Percentiles rank a stretch among this genome's conserved stretches.
phyloP scores from a whole-genome alignment of 2,329 filamentous ascomycete species.

The Ceratocystis variospora region DNA sequence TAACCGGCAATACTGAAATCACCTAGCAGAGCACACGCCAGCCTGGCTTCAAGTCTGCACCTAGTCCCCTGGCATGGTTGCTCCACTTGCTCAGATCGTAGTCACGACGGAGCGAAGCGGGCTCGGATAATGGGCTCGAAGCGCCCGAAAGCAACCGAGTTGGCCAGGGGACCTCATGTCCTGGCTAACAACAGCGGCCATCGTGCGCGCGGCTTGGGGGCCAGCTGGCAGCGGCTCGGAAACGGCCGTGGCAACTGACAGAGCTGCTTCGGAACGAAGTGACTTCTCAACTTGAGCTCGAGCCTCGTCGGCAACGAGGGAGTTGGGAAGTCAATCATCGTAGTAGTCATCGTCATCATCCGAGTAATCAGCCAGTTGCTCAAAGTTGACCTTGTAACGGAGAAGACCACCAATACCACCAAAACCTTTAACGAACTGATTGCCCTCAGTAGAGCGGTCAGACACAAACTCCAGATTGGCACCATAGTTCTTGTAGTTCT shows the following conservation, averaged over 20 bases:
- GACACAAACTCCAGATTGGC: slow-evolving; percentile 93
- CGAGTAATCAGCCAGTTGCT: slow-evolving; percentile 83
- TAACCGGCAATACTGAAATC: background rate
- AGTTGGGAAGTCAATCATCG: slow-evolving; percentile 78
- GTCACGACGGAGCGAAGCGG: slow-evolving; percentile 56
- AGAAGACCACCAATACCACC: slow-evolving; percentile 95
- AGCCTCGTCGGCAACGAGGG: slow-evolving; percentile 82
- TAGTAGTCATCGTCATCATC: slow-evolving; percentile 96
- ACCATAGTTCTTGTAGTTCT: slow-evolving; percentile 97
- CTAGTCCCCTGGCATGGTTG: slow-evolving; percentile 6
- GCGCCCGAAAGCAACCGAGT: slow-evolving; percentile 36
- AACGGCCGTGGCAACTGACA: slow-evolving; percentile 31
- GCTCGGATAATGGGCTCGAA: slow-evolving; percentile 42
- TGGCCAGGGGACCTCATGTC: slow-evolving; percentile 23
- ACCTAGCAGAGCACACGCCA: background rate
- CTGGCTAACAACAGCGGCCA: slow-evolving; percentile 26
- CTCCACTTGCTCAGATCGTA: slow-evolving; percentile 37
- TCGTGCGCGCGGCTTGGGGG: slow-evolving; percentile 26
- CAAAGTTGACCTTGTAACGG: slow-evolving; percentile 99
- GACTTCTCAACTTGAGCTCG: slow-evolving; percentile 47
- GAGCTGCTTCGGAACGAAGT: slow-evolving; percentile 26
- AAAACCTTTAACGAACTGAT: slow-evolving; percentile 99
- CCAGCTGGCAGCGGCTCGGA: slow-evolving; percentile 32
- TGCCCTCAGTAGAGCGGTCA: slow-evolving; percentile 92
- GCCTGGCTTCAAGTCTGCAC: slow-evolving; percentile 1